Base-by-base conservation (phyloP, 75 land plant genomes). In the Ceratopteris richardii region DNA sequence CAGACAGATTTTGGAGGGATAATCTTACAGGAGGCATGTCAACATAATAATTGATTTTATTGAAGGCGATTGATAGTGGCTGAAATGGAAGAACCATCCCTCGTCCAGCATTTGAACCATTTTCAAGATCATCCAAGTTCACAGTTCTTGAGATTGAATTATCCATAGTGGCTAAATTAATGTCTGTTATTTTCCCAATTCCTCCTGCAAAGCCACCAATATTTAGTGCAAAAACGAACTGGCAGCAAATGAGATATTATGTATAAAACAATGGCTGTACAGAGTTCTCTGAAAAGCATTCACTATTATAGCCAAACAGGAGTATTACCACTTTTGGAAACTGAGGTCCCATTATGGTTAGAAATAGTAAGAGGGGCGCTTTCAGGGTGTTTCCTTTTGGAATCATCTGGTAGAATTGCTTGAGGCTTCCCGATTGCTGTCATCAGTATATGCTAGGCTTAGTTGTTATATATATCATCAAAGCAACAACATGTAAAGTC, bases 41-140 rank as follows among this genome's bases (percentile, higher is more conserved):
- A 23, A 88, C 80, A 47, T 65, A 79, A 77, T 88, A 88, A 53
- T 76, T 82, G 60, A 88, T 57, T 43, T 81, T 71, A 43, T 77
- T 56, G 66, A 88, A 88, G 29, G 93, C 68, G 1, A 88, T 67
- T 17, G 93, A 68, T 9, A 85, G 59, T 22, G 93, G 85, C 44
- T 77, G 64, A 61, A 88, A 88, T 3, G 93, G 93, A 28, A 88
- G 59, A 44, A 88, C 72, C 86, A 88, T 85, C 59, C 93, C 85
- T 43, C 70, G 69, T 51, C 33, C 67, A 17, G 10, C 56, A 10
- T 36, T 63, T 14, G 29, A 13, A 5, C 20, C 50, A 22, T 4
- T 33, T 33, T 33, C 37, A 33, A 33, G 7, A 33, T 33, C 37
- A 33, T 46, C 17, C 13, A 2, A 6, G 4, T 46, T 5, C 4